Evolutionary conservation across 345 rosid genomes (phyloP), one percentile per base, ranked within the genome.

Genomic region (Arabis alpina): DNA sequence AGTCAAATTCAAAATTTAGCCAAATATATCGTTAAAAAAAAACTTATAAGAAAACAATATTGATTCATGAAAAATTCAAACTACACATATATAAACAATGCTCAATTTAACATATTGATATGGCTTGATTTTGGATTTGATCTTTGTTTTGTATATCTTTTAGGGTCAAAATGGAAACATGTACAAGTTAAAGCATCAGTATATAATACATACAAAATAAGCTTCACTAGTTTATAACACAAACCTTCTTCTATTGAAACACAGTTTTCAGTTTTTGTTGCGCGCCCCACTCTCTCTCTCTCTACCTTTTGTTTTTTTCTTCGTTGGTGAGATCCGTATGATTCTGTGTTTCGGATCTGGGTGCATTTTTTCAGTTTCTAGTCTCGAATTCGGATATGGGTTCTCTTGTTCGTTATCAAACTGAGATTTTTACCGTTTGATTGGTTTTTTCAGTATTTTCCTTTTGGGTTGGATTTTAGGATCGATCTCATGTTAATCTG

Each of bases 261-360:
- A 44, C 14, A 53, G 44, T 54, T 44, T 59, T 70, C 60, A 61
- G 54, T 71, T 56, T 54, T 69, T 6, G 19, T 28, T n/a, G 2
- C 48, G 54, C 72, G 16, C 60, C 61, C 70, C 30, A 0, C n/a
- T n/a, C n/a, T n/a, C 54, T 42, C 48, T 42, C 48, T 67, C 57
- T 64, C 64, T 12, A 32, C 32, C 47, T 64, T 56, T 56, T 50
- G 54, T 56, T 50, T 1, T 19, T 19, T 19, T 19, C 37, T 56
- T 48, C n/a, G 54, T 39, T 13, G 15, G 53, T 15, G 54, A 78
- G 80, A 81, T 79, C 79, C 71, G 28, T 55, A 4, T 67, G 63
- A 68, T 51, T 47, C 4, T 57, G 6, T 2, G 71, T 54, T 68
- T 53, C 45, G 79, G 81, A 70, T 83, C 79, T 72, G 68, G 49